phyloP scores from a whole-genome alignment of 2,329 filamentous ascomycete species.

The Colletotrichum tanaceti region DNA sequence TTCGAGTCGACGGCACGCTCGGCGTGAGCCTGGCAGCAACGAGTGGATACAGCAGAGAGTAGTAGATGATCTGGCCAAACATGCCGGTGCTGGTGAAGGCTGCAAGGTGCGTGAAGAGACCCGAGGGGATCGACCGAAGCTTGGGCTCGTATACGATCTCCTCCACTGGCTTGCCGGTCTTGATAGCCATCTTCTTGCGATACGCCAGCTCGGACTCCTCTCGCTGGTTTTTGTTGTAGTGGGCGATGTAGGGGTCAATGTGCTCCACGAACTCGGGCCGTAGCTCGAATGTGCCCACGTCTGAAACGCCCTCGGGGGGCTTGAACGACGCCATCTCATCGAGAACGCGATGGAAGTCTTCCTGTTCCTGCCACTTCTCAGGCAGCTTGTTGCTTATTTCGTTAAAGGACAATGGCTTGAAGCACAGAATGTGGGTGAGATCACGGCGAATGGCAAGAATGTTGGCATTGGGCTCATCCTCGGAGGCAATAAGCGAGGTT shows the following conservation, averaged over 20 bases:
- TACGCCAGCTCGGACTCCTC: conserved; percentile 95
- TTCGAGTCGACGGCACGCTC: conserved; percentile 80
- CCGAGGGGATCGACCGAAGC: conserved; percentile 78
- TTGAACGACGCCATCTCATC: conserved; percentile 91
- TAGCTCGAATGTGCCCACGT: conserved; percentile 93
- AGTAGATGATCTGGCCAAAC: conserved; percentile 91
- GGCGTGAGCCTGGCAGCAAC: conserved; percentile 76
- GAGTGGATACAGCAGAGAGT: conserved; percentile 84
- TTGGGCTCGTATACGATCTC: conserved; percentile 94
- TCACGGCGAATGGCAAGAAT: conserved; percentile 84
- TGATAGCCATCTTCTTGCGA: conserved; percentile 87
- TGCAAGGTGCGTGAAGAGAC: conserved; percentile 81
- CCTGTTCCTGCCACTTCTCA: conserved; percentile 88
- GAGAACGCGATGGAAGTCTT: conserved; percentile 86
- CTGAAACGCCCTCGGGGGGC: conserved; percentile 88
- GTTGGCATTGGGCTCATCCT: conserved; percentile 73
- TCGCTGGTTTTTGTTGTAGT: conserved; percentile 96
- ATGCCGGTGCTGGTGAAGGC: conserved; percentile 84
- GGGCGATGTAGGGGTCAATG: conserved; percentile 94
- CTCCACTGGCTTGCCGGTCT: conserved; percentile 80
- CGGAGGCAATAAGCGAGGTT: conserved; percentile 77
- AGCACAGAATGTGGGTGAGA: conserved; percentile 92
- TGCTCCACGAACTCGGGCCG: conserved; percentile 87
- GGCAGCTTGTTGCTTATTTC: conserved; percentile 88
- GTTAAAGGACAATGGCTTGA: conserved; percentile 94